Percentiles rank a stretch among this genome's conserved stretches.
These are phyloP conservation scores for Metschnikowia baotianmanensis DNA, from an alignment of 805 yeast species.

Conservation along the genomic window DNA sequence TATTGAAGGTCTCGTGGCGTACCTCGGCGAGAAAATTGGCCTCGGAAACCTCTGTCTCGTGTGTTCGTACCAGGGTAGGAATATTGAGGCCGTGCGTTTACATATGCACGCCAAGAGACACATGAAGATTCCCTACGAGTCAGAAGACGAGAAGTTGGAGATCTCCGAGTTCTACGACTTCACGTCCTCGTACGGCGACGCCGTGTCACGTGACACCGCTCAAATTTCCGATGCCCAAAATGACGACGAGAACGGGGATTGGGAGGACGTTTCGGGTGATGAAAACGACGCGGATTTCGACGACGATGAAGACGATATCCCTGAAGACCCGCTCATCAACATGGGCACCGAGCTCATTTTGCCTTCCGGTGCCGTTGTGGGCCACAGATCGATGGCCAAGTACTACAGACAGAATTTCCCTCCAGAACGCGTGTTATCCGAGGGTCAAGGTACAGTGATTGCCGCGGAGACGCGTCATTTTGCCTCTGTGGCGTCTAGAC, in stretches of 20 bases:
- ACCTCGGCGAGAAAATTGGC: constrained; percentile 77
- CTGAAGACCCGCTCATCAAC: constrained; percentile 32
- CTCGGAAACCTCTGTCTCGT: constrained; percentile 80
- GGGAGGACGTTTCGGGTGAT: constrained; percentile 41
- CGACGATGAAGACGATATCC: constrained; percentile 29
- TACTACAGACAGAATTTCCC: constrained; percentile 45
- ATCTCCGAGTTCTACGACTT: constrained; percentile 85
- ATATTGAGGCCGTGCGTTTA: constrained; percentile 81
- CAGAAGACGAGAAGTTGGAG: constrained; percentile 70
- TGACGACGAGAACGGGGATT: constrained; percentile 24
- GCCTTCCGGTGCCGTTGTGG: constrained; percentile 41
- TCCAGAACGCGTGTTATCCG: constrained; percentile 41
- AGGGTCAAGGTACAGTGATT: constrained; percentile 44
- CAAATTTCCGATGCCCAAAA: constrained; percentile 4
- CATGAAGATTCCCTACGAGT: constrained; percentile 84
- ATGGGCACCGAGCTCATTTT: constrained; percentile 40
- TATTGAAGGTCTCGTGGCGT: constrained; percentile 66
- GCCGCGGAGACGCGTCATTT: constrained; percentile 54
- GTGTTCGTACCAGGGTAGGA: constrained; percentile 82
- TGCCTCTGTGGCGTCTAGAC: constrained; percentile 37
- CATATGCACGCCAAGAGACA: constrained; percentile 87
- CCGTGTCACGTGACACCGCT: background rate
- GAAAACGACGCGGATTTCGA: constrained; percentile 17
- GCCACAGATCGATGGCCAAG: constrained; percentile 43
- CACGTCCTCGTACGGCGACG: constrained; percentile 53